Evolutionary conservation across 1,139 yeast genomes (phyloP), one percentile per base, ranked within the genome.

Genomic region (Candida mesenterica): DNA sequence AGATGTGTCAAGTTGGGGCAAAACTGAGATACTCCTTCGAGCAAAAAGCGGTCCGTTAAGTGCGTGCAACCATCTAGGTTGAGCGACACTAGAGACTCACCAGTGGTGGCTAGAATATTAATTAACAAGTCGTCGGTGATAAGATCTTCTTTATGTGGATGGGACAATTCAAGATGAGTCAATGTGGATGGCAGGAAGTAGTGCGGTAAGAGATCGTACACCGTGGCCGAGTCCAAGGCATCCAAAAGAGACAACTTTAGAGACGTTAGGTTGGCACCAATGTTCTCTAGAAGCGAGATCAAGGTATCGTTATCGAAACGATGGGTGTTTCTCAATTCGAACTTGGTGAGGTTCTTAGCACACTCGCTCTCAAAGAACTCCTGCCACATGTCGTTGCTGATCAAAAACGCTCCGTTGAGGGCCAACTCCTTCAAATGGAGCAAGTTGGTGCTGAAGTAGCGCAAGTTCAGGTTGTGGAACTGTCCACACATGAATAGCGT

Each of bases 401-500:
- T 79, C 45, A 92, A 65, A 52, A 92, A 92, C 0, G 97, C 89
- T 0, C 98, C 98, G 58, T 90, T 89, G 24, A 92, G 62, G 12
- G 74, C 62, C 7, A 90, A 44, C 9, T 73, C 65, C 8, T 55
- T 64, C 36, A 94, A 62, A 19, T 74, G 57, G 1, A 63, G 62
- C 32, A 90, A 64, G 42, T 87, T 81, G 9, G 77, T 62, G 8
- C 77, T 72, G 43, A 74, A 77, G 52, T 86, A 83, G 15, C 66
- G 55, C 41, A 92, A 57, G 40, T 86, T 83, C 45, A 82, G 89
- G 55, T 86, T 86, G 48, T 83, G 89, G 26, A 92, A 62, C 49
- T 86, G 94, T 3, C 98, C 98, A 64, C 97, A 92, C 97, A 89
- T 90, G 41, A 79, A 79, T 32, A 92, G 64, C 0, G 83, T 82